Evolutionary conservation across 306 rosid genomes (phyloP), one percentile per base, ranked within the genome.

Genomic region (Inga oerstediana): DNA sequence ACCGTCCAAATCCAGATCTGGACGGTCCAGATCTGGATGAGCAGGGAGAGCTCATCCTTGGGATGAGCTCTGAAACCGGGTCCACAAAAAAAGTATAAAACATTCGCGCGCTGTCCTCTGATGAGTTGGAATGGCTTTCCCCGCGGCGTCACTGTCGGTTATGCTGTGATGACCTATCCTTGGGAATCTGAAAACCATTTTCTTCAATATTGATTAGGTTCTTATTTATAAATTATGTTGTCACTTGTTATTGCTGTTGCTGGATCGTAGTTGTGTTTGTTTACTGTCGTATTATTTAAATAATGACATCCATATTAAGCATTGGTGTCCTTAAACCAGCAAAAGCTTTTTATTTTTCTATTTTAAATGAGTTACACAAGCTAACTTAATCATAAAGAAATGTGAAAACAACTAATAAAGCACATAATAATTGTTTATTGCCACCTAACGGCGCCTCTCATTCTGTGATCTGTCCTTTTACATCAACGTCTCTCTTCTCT

Each of bases 381-480:
- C 65, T 17, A 17, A 9, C 79, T n/a, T 37, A 5, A 20, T 20
- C n/a, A 13, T 24, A n/a, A 75, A 34, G 41, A 39, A 35, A 56
- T 10, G 27, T 76, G 34, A 48, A 10, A 17, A 56, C 49, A 58
- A 30, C 69, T 22, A 75, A 39, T 22, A 37, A 59, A 27, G 41
- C 32, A 12, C 0, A 34, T 9, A 56, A 20, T 20, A 56, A 8
- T 56, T 56, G 64, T 20, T 56, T 32, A 12, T 10, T 27, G 61
- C 19, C 35, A 58, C 46, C 69, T 39, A 54, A 81, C 77, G 54
- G 46, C 85, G 14, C 72, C 34, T 49, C 74, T 27, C 30, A 8
- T 56, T 56, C 68, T 39, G 43, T 39, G 43, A 39, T 1, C 8
- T 61, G 8, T 69, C n/a, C 37, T 44, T 19, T 46, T 7, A 4